A percentile compares a stretch with the other conserved stretches of the same genome.
phyloP scores from a whole-genome alignment of 495 filamentous ascomycete species.

The Chaetomium fimeti region DNA sequence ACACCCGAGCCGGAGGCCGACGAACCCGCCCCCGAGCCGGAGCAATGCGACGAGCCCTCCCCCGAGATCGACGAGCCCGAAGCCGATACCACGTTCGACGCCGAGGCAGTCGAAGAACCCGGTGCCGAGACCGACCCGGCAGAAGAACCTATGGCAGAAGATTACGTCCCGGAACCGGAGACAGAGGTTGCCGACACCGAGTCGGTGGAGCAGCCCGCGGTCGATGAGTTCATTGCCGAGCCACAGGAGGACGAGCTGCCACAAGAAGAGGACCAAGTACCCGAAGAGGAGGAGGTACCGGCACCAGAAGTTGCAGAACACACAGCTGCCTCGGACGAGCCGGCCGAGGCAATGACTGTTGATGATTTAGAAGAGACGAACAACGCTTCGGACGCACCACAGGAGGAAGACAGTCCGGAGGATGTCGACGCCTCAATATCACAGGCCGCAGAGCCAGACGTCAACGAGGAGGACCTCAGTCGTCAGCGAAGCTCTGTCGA shows the following conservation, averaged over 20 bases:
- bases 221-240: neutral
- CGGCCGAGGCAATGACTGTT: neutral
- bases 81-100: conserved; percentile 9
- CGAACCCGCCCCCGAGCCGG: neutral
- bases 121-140: neutral
- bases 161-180: neutral
- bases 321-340: too few species aligned
- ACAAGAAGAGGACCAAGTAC: neutral
- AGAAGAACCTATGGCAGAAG: neutral
- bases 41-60: neutral
- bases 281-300: neutral
- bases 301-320: neutral
- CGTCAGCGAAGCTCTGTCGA: conserved; percentile 10
- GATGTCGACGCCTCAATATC: neutral
- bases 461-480: neutral
- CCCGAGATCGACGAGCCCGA: conserved; percentile 18
- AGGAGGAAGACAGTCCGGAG: neutral
- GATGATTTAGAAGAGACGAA: neutral
- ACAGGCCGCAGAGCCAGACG: neutral
- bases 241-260: too few species aligned
- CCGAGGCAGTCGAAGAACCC: conserved; percentile 5
- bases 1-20: neutral
- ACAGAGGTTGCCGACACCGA: neutral
- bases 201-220: neutral
- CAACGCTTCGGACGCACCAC: neutral